Base-by-base conservation (phyloP, 257 asterid species). In the Forsythia suspensa region DNA sequence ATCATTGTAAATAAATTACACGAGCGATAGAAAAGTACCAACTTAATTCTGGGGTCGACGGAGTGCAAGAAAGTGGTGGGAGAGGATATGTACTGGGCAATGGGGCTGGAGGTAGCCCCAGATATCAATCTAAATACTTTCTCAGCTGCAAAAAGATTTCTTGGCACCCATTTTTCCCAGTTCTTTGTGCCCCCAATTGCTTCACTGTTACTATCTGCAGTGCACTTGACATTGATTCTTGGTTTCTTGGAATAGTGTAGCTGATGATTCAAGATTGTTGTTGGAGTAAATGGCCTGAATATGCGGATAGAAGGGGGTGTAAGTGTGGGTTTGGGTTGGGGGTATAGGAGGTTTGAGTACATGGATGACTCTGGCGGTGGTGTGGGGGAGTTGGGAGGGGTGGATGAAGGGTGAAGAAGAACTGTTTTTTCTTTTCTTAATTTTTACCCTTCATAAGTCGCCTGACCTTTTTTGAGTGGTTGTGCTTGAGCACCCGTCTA, bases 1-100 rank as follows among this genome's bases (percentile, higher is more conserved):
- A 68, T 46, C 39, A 71, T 13, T 71, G 8, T 34, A 79, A 39
- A 21, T 6, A 51, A 9, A n/a, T 38, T 44, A 80, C 39, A 37
- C 8, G 69, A 55, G 10, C 6, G 70, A 75, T 34, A 63, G 70
- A 18, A 51, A 75, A 34, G 39, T 90, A 95, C 98, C 98, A 92
- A 83, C 89, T 95, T 95, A 82, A 93, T 91, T 82, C 98, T 90
- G 73, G 98, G 96, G 77, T 95, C 99, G 8, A 94, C 97, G 55
- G 84, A 81, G 89, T 95, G 99, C 95, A 95, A 85, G 89, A 93
- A 93, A 82, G 99, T 95, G 86, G 90, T 85, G 46, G 99, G 99
- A 42, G 96, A 88, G 84, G 99, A 90, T 51, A 95, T 92, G 91
- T 92, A 95, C 88, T 95, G 99, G 24, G 92, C 97, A 90, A 95